Conservation (phyloP, 164 flowering plant genomes). For the Nymphaea thermarum region DNA sequence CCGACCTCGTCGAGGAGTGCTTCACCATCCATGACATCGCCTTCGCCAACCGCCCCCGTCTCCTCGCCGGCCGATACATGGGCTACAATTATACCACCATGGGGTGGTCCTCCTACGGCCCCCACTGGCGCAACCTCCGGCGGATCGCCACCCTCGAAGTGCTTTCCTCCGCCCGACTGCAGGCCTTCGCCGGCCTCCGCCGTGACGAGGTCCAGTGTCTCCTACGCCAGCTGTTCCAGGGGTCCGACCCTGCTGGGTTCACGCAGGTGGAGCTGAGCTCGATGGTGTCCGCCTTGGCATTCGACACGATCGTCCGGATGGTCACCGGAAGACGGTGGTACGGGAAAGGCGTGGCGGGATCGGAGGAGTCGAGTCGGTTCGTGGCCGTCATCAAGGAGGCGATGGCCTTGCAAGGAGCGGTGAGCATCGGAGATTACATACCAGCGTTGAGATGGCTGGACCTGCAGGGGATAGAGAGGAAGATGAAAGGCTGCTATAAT, state of each 20-base stretch:
- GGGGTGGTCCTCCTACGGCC: slow-evolving; percentile 8
- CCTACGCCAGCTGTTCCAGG: neutral
- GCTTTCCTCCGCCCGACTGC: slow-evolving; percentile 4
- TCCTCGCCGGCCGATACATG: slow-evolving; percentile 10
- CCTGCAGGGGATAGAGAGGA: no score
- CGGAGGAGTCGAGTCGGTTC: no score
- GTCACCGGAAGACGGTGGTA: slow-evolving; percentile 8
- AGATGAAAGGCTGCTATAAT: no score
- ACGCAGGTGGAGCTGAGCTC: slow-evolving; percentile 5
- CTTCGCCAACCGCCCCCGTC: slow-evolving; percentile 24
- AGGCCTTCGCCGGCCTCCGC: slow-evolving; percentile 1
- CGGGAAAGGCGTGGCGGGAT: neutral
- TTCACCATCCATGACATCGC: slow-evolving; percentile 18
- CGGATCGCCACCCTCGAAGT: slow-evolving; percentile 7
- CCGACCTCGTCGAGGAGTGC: slow-evolving; percentile 16
- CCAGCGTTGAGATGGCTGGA: no score
- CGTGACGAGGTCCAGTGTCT: slow-evolving; percentile 4
- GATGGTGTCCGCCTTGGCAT: slow-evolving; percentile 2
- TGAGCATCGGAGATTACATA: no score
- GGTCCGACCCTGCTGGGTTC: neutral
- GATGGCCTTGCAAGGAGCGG: no score
- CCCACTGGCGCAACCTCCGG: slow-evolving; percentile 14
- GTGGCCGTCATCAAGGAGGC: no score
- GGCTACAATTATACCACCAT: slow-evolving; percentile 8
- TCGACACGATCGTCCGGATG: slow-evolving; percentile 6